These are phyloP conservation scores for Cutaneotrichosporon cutaneum DNA, from an alignment of 1,284 basidiomycete genomes.

Conservation along the genomic window DNA sequence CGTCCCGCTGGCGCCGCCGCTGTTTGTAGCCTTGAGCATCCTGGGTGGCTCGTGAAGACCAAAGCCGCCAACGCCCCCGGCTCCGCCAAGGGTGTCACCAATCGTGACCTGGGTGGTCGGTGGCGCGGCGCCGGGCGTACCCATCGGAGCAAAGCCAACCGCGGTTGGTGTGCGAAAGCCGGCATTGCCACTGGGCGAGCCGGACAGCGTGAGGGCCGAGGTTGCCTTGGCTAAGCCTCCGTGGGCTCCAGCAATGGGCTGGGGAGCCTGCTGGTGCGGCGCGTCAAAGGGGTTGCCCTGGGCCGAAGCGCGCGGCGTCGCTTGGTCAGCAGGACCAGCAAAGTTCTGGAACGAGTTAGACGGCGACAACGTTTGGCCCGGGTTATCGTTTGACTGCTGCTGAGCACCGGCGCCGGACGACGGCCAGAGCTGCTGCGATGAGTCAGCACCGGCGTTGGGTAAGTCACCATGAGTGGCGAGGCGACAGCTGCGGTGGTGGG, in stretches of 20 bases:
- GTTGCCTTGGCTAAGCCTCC: conserved; percentile 49
- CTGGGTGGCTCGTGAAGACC: conserved; percentile 52
- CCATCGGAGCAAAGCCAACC: conserved; percentile 43
- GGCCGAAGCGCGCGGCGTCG: conserved; percentile 65
- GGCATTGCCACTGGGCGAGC: conserved; percentile 39
- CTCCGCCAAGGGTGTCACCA: conserved; percentile 44
- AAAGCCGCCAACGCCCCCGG: conserved; percentile 42
- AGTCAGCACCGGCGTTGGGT: conserved; percentile 15
- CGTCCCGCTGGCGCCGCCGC: conserved; percentile 31
- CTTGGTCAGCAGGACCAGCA: conserved; percentile 61
- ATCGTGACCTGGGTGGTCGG: conserved; percentile 51
- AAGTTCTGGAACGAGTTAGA: conserved; percentile 41
- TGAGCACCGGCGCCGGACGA: conserved; percentile 25
- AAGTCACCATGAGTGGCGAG: background rate
- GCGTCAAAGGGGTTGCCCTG: conserved; percentile 69
- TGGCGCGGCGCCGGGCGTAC: conserved; percentile 47
- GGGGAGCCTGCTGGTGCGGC: conserved; percentile 23
- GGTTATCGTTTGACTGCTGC: conserved; percentile 20
- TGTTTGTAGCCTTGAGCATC: conserved; percentile 48
- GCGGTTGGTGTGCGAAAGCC: conserved; percentile 48
- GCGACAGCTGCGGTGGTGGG: conserved; percentile 14
- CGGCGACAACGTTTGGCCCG: conserved; percentile 34
- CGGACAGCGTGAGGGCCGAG: conserved; percentile 43
- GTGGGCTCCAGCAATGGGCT: conserved; percentile 31
- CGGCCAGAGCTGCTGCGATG: conserved; percentile 46